Evolutionary conservation across 2,329 filamentous ascomycete species (phyloP), one percentile per base, ranked within the genome.

Genomic region (Colletotrichum musae): DNA sequence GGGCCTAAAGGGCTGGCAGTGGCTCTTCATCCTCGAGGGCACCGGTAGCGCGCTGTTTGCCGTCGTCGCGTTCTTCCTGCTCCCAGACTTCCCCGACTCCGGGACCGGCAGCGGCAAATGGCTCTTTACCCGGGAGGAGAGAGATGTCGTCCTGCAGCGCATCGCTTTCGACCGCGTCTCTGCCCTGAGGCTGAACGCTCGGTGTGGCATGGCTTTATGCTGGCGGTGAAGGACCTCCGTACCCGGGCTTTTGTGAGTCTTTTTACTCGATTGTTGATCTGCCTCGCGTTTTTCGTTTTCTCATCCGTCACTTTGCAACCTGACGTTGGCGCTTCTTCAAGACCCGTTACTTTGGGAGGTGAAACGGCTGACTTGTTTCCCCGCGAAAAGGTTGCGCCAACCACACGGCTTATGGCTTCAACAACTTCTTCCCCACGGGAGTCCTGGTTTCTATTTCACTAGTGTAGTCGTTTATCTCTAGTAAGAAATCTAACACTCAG

Each of bases 161-260:
- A 64, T 64, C 7, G 47, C 61, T 4, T 16, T 36, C 18, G 75
- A 75, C 18, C 71, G 73, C 5, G 74, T 75, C 0, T 74, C 73
- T 0, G 39, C 71, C 1, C 68, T 1, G 64, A 70, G 36, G 54
- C 58, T 0, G 57, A 68, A 0, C 36, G 57, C 1, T 70, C 64
- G 5, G 45, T 72, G 0, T 64, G 69, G 47, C 24, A 72, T 9
- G 75, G 75, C 2, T 43, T 76, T 0, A 58, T 48, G 12, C 41
- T 72, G 13, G 75, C 75, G 2, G 68, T 72, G 2, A 64, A 57
- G 13, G 75, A 76, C 54, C 26, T 60, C 21, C 62, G 73, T 9
- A 73, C 73, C 9, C 76, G 74, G 74, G 52, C 74, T 6, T 75
- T 74, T 63, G 67, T 72, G 45, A 59, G 57, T 59, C 7, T 32